Conservation (phyloP, 78 protist species). For the Anaeramoeba flamelloides region DNA sequence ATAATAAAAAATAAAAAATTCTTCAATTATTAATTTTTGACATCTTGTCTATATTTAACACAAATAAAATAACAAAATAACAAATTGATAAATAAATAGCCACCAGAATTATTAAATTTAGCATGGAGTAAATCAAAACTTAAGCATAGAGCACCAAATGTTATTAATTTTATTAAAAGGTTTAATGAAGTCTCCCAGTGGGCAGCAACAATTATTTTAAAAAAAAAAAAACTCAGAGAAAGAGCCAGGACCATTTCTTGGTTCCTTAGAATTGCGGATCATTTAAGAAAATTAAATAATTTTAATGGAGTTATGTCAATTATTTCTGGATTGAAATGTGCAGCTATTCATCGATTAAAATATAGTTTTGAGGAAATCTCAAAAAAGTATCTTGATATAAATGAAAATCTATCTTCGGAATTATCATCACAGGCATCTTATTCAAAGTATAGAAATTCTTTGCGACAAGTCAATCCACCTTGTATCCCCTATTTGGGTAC, state of each 20-base stretch:
- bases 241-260: neutral
- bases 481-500: neutral
- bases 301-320: neutral
- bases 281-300: neutral
- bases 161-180: neutral
- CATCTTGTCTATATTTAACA: too few species aligned
- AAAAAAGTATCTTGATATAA: neutral
- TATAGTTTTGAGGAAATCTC: neutral
- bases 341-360: neutral
- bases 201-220: neutral
- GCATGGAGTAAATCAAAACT: neutral
- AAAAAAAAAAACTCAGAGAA: neutral
- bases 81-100: too few species aligned
- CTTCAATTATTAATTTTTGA: too few species aligned
- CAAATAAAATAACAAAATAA: too few species aligned
- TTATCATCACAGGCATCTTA: neutral
- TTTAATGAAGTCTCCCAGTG: neutral
- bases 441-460: neutral
- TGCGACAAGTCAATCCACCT: neutral
- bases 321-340: neutral
- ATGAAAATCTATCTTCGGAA: neutral
- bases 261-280: neutral
- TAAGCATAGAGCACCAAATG: neutral
- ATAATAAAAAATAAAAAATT: too few species aligned
- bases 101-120: too few species aligned